Base-by-base conservation (phyloP, 371 early-diverging fungal genomes). In the Phascolomyces articulosus region DNA sequence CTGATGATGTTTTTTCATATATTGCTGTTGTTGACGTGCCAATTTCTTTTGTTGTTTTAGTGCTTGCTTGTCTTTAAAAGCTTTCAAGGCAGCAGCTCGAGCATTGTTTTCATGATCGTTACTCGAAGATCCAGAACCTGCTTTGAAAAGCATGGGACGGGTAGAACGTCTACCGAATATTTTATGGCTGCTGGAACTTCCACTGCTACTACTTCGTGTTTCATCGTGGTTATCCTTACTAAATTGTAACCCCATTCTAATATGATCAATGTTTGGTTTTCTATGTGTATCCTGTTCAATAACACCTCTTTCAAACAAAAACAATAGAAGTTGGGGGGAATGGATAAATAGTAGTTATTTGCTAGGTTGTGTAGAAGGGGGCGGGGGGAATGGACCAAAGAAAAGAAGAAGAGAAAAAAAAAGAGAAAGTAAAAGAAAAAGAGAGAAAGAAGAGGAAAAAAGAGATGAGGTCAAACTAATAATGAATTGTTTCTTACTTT, bases 381-480 rank as follows among this genome's bases (percentile, higher is more conserved):
- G 11, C 1, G 6, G 34, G 11, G 6, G 0, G 34, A 34, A 34
- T 9, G 2, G 11, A 34, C 6, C 34, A 34, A 34, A 9, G 34
- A 34, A 34, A 34, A 9, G 34, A 34, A 34, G 34, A 6, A 34
- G 11, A 34, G 34, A 34, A 11, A 34, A 11, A 34, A 11, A 34
- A 11, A 34, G 34, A 34, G 2, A 34, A 11, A 34, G 31, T 6
- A 31, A 31, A 31, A 55, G 38, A 34, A 55, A 63, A 31, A 58
- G 38, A 58, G 40, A 21, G 20, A 29, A 29, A 29, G 58, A 58
- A 58, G 41, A 26, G 20, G 13, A 27, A 59, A 40, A 41, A 3
- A 44, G 41, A 47, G 48, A 27, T 26, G 31, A 64, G 49, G 57
- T n/a, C n/a, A n/a, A n/a, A n/a, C n/a, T n/a, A n/a, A n/a, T n/a